Conservation (phyloP, 1,139 yeast species). For the Pichia inconspicua region DNA sequence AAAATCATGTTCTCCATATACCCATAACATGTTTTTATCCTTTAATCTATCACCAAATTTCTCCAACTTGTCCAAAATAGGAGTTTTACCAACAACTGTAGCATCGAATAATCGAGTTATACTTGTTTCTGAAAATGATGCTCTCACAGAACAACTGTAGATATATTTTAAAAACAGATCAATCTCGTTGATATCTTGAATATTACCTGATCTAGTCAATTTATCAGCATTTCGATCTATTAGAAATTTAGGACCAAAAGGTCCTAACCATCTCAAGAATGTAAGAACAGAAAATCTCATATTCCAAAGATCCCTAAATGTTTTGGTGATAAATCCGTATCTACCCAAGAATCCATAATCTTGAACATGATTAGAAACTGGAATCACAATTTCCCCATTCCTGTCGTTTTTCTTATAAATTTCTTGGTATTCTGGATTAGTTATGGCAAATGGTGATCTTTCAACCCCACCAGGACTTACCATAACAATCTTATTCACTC, state of each 20-base stretch:
- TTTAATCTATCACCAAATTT: conserved; percentile 24
- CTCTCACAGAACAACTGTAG: conserved; percentile 36
- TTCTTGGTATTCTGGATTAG: conserved; percentile 31
- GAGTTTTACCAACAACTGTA: conserved; percentile 60
- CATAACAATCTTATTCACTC: conserved; percentile 57
- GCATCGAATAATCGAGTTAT: conserved; percentile 47
- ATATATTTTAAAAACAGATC: conserved; percentile 34
- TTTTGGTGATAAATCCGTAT: conserved; percentile 34
- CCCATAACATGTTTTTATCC: conserved; percentile 41
- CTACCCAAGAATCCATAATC: conserved; percentile 36
- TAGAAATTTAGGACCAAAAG: conserved; percentile 41
- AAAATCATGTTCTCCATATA: conserved; percentile 82
- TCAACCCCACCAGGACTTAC: conserved; percentile 92
- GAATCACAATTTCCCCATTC: conserved; percentile 10
- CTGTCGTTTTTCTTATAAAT: neutral
- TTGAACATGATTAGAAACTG: conserved; percentile 22
- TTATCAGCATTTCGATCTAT: conserved; percentile 37
- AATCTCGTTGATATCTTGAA: conserved; percentile 36
- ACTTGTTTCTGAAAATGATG: conserved; percentile 44
- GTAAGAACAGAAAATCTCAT: conserved; percentile 39
- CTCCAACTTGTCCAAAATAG: conserved; percentile 57
- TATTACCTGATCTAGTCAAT: conserved; percentile 38
- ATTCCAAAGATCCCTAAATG: conserved; percentile 35
- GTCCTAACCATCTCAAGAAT: conserved; percentile 40
- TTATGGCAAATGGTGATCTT: conserved; percentile 55